A percentile compares a stretch with the other conserved stretches of the same genome.
Conservation (phyloP, 805 yeast genomes). For the Ogataea paradorogensis region DNA sequence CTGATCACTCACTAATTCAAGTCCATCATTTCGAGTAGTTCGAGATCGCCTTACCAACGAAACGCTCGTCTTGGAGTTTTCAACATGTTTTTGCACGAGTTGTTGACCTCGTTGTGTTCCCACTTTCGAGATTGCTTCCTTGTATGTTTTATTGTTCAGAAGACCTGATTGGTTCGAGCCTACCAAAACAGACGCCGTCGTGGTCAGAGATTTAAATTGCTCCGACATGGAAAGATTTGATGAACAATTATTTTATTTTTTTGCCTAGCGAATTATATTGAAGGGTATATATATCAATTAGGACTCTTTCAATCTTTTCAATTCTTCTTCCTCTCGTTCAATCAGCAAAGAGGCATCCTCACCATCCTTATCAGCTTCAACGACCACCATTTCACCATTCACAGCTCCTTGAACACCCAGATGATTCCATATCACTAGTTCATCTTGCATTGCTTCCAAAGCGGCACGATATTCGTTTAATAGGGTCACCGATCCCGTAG, state of each 20-base stretch:
- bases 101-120: slow-evolving; percentile 33
- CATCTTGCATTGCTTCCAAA: slow-evolving; percentile 21
- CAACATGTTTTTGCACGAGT: slow-evolving; percentile 23
- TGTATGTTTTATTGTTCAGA: slow-evolving; percentile 33
- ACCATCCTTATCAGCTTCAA: slow-evolving; percentile 9
- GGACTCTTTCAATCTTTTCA: slow-evolving; percentile 37
- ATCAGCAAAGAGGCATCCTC: slow-evolving; percentile 38
- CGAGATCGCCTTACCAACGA: slow-evolving; percentile 16
- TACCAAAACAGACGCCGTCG: slow-evolving; percentile 55
- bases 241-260: slow-evolving; percentile 3
- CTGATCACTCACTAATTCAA: slow-evolving; percentile 59
- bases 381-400: slow-evolving; percentile 11
- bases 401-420: slow-evolving; percentile 12
- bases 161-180: slow-evolving; percentile 25
- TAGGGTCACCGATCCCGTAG: slow-evolving; percentile 16
- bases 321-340: slow-evolving; percentile 44
- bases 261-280: slow-evolving; percentile 1
- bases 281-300: not conserved
- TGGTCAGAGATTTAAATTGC: slow-evolving; percentile 47
- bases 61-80: slow-evolving; percentile 10
- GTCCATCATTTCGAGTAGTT: slow-evolving; percentile 34
- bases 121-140: slow-evolving; percentile 37
- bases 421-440: slow-evolving; percentile 18
- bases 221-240: slow-evolving; percentile 21
- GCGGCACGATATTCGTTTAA: slow-evolving; percentile 14